phyloP scores from a whole-genome alignment of 2,329 filamentous ascomycete genomes.

The Fusarium keratoplasticum region DNA sequence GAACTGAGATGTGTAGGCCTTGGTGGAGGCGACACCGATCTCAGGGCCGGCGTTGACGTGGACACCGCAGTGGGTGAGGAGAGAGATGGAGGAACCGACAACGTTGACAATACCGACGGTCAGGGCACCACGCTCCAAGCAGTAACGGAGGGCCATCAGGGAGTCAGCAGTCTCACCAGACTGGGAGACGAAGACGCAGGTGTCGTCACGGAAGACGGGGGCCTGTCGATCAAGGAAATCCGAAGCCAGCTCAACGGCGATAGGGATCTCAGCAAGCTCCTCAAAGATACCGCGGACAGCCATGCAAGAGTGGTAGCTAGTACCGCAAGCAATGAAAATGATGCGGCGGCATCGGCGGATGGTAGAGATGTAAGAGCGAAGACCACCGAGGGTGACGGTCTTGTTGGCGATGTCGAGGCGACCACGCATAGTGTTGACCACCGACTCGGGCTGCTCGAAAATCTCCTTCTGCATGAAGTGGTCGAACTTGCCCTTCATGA shows the following conservation, averaged over 20 bases:
- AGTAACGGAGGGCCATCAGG: conserved; percentile 96
- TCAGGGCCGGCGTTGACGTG: conserved; percentile 99
- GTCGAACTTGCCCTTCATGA: conserved; percentile 99
- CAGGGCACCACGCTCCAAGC: conserved; percentile 94
- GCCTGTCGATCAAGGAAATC: conserved; percentile 98
- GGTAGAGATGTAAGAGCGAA: conserved; percentile 95
- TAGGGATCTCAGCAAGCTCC: conserved; percentile 97
- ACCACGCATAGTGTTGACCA: conserved; percentile 99
- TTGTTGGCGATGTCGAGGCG: conserved; percentile 94
- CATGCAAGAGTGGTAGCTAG: conserved; percentile 99
- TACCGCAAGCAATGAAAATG: conserved; percentile 99
- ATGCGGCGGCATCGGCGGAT: conserved; percentile 97
- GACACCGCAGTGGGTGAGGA: conserved; percentile 99
- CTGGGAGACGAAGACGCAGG: conserved; percentile 98
- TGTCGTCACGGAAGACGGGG: conserved; percentile 99
- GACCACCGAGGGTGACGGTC: conserved; percentile 93
- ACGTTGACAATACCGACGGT: conserved; percentile 99
- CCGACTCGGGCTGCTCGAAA: conserved; percentile 99
- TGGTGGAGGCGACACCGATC: conserved; percentile 98
- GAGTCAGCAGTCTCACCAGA: conserved; percentile 99
- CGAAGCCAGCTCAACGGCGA: conserved; percentile 94
- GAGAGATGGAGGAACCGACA: conserved; percentile 97
- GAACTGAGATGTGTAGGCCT: conserved; percentile 99
- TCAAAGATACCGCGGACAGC: conserved; percentile 98
- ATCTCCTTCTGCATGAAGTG: conserved; percentile 99